Evolutionary conservation across 1,284 basidiomycete genomes (phyloP).

Genomic region (Somion occarium): DNA sequence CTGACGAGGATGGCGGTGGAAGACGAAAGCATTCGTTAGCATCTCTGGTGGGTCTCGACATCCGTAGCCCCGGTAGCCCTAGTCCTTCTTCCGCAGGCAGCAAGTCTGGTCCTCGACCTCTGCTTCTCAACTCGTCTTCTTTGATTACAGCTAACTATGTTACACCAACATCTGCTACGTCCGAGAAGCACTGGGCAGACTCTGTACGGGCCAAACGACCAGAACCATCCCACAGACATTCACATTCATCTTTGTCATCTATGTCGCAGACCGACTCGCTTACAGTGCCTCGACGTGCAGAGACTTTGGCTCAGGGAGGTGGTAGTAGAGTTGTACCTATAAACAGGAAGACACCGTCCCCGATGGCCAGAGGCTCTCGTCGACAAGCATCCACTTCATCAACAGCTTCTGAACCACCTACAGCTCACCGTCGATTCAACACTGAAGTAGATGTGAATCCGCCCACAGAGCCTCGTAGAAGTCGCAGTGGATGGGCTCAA

Average conservation of each 20-base stretch:
- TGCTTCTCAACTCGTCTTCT: constrained; percentile 47
- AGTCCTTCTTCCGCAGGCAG: constrained; percentile 17
- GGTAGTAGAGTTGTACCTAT: constrained; percentile 55
- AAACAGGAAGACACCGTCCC: constrained; percentile 63
- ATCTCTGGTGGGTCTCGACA: constrained; percentile 14
- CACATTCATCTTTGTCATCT: constrained; percentile 61
- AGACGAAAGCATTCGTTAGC: constrained; percentile 30
- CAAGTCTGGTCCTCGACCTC: constrained; percentile 45
- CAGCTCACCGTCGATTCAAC: constrained; percentile 16
- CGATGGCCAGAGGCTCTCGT: constrained; percentile 51
- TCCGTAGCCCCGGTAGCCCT: constrained; percentile 10
- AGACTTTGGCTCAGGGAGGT: constrained; percentile 37
- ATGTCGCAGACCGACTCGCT: constrained; percentile 44
- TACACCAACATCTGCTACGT: constrained; percentile 28
- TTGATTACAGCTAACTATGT: constrained; percentile 39
- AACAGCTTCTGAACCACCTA: constrained; percentile 23
- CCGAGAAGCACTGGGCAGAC: constrained; percentile 42
- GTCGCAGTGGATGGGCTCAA: constrained; percentile 28
- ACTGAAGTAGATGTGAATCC: constrained; percentile 13
- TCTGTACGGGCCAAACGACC: constrained; percentile 37
- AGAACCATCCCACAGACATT: constrained; percentile 39
- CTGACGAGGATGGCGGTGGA: constrained; percentile 29
- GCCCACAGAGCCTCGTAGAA: constrained; percentile 15
- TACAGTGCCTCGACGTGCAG: constrained; percentile 14
- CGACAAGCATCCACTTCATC: constrained; percentile 22